A percentile compares a stretch with the other conserved stretches of the same genome.
Conservation (phyloP, 2,329 filamentous ascomycete genomes). For the Aspergillus viridinutans region DNA sequence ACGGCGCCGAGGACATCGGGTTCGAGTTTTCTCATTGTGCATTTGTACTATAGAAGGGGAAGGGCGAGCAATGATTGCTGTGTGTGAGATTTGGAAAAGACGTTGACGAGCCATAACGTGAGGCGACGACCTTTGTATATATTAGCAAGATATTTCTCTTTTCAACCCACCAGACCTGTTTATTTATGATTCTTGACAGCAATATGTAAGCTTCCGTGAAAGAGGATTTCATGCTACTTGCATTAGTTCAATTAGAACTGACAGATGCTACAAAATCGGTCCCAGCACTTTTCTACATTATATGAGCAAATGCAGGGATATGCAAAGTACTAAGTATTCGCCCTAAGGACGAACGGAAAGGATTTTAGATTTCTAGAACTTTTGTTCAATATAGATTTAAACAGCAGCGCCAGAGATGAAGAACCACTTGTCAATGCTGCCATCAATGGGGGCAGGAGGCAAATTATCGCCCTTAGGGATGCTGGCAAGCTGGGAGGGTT, state of each 20-base stretch:
- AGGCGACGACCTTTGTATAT: constrained; percentile 9
- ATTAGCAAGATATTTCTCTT: not conserved
- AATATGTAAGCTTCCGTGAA: not conserved
- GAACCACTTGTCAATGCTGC: constrained; percentile 99
- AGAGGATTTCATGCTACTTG: not conserved
- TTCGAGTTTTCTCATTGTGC: constrained; percentile 1
- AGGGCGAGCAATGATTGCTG: not conserved
- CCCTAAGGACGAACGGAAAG: constrained; percentile 6
- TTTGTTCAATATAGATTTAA: constrained; percentile 45
- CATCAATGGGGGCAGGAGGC: constrained; percentile 81
- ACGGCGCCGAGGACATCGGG: constrained; percentile 3
- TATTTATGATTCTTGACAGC: not conserved
- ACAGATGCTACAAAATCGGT: not conserved
- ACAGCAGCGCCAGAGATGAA: constrained; percentile 97
- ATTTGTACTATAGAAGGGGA: not conserved
- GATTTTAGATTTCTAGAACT: constrained; percentile 30
- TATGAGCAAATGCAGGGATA: not conserved
- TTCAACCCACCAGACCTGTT: not conserved
- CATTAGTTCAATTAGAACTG: not conserved
- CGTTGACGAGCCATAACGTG: constrained; percentile 2
- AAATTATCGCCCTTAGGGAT: constrained; percentile 79
- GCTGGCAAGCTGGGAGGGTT: constrained; percentile 65
- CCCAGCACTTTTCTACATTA: not conserved
- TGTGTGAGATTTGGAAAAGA: not conserved
- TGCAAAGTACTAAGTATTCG: constrained; percentile 4